Base-by-base conservation (phyloP, 257 asterid genomes). In the Gardenia jasminoides region DNA sequence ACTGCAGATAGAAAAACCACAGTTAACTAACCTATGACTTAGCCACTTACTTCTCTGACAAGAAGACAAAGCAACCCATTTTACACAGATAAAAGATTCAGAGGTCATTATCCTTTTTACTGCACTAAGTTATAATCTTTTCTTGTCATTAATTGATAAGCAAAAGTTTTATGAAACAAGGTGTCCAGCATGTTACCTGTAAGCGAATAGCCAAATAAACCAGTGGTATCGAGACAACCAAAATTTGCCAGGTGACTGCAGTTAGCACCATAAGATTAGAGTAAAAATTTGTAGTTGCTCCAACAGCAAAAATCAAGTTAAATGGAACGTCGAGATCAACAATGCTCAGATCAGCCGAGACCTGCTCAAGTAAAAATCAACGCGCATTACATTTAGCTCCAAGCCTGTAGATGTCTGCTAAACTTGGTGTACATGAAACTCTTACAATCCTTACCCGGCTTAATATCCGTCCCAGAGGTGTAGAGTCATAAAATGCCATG, bases 401-500 rank as follows among this genome's bases (percentile, higher is more conserved):
- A 67, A 7, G 17, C 4, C 24, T 19, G 52, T 19, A 26, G 41
- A 30, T 69, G 16, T 26, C n/a, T 19, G 3, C 74, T 71, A 43
- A 67, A 58, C 16, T 24, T 6, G 69, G 31, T 65, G 20, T 39
- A 12, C 74, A 79, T 3, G 17, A 43, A 56, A 76, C 31, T 28
- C 28, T 26, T 66, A 41, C 44, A 74, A 28, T 76, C 70, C 4
- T 83, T 89, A 95, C 99, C 96, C 98, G 85, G 84, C 97, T 96
- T 47, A 96, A 80, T 79, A 93, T 93, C 84, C 99, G 89, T 76
- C 99, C 99, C 79, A 93, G 48, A 59, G 99, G 98, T 0, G 98
- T 96, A 6, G 99, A 96, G 85, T 96, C 99, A 52, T 92, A 96
- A 90, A 96, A 96, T 15, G 94, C 82, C 99, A 93, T 96, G 6